Evolutionary conservation across 768 basidiomycete species (phyloP), one percentile per base, ranked within the genome.

Genomic region (Mycena metata): DNA sequence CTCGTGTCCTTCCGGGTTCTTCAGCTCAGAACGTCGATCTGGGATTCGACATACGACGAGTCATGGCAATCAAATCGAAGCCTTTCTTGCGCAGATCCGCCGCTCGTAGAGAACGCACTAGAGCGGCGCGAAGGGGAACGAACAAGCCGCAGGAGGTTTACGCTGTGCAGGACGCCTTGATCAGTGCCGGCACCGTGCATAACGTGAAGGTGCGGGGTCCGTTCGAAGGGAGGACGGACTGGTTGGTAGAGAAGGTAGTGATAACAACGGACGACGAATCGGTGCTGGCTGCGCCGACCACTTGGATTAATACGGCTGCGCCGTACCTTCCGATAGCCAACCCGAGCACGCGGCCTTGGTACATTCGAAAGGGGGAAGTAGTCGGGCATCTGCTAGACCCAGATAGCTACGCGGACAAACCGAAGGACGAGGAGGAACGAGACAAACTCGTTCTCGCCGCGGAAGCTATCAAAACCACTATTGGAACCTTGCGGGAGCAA

Each of bases 191-290:
- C 1, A 23, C 54, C 0, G 54, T 64, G 0, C 49, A 49, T 23
- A 69, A 55, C 39, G 63, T 74, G 3, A 16, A 39, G 2, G 54
- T 74, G 0, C 16, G 5, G 0, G 69, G 60, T 0, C 62, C 63
- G 5, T 69, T 70, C n/a, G 56, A 17, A 0, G 70, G 60, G 12
- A 19, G 58, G 1, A 10, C 26, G 1, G 65, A 71, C 15, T 74
- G 74, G 74, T 17, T 74, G 5, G 65, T 74, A 0, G 74, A 73
- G 47, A 69, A 69, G 41, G 12, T 72, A 0, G n/a, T 74, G 0
- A 58, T 72, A 1, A 46, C 69, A 5, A 64, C 60, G 0, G 69
- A 73, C 15, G 69, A 66, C 19, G 39, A 21, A 4, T 47, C 47
- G 0, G 52, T 73, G 4, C 16, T 69, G 0, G 67, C 67, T 17